phyloP scores from a whole-genome alignment of 1,284 basidiomycete genomes.

The Chondrostereum purpureum region DNA sequence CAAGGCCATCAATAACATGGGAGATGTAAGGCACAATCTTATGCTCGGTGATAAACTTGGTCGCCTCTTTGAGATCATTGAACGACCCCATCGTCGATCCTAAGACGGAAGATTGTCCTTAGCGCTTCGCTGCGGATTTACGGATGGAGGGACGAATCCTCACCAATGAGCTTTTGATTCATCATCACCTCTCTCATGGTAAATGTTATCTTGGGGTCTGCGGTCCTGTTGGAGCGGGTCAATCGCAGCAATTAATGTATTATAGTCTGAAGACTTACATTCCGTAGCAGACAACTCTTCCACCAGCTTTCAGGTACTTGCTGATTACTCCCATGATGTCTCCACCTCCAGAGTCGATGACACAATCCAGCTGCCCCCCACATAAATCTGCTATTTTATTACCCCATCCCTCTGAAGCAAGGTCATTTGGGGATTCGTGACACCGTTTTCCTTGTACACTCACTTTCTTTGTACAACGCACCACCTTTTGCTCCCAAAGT shows the following conservation, averaged over 20 bases:
- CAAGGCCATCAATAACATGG: conserved; percentile 66
- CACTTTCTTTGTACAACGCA: conserved; percentile 66
- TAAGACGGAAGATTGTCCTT: conserved; percentile 19
- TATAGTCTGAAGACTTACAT: conserved; percentile 44
- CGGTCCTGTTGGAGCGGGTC: conserved; percentile 66
- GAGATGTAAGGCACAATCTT: conserved; percentile 70
- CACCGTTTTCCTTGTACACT: conserved; percentile 16
- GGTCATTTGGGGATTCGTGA: neutral
- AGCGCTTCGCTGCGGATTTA: neutral
- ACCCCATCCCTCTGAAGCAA: conserved; percentile 57
- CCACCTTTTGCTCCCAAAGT: conserved; percentile 75
- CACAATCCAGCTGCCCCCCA: conserved; percentile 47
- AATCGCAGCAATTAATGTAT: too few species aligned
- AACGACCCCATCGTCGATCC: conserved; percentile 85
- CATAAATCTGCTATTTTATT: conserved; percentile 40
- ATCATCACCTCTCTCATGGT: conserved; percentile 79
- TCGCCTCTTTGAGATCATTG: conserved; percentile 67
- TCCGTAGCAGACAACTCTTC: conserved; percentile 70
- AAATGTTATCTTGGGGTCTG: conserved; percentile 53
- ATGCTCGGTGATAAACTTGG: conserved; percentile 64
- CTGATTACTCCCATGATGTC: conserved; percentile 59
- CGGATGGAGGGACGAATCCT: conserved; percentile 15
- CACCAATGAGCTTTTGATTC: conserved; percentile 72
- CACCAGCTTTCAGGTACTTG: conserved; percentile 62
- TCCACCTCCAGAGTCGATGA: conserved; percentile 80